Conservation (phyloP, 495 filamentous ascomycete species). For the Aspergillus hancockii region DNA sequence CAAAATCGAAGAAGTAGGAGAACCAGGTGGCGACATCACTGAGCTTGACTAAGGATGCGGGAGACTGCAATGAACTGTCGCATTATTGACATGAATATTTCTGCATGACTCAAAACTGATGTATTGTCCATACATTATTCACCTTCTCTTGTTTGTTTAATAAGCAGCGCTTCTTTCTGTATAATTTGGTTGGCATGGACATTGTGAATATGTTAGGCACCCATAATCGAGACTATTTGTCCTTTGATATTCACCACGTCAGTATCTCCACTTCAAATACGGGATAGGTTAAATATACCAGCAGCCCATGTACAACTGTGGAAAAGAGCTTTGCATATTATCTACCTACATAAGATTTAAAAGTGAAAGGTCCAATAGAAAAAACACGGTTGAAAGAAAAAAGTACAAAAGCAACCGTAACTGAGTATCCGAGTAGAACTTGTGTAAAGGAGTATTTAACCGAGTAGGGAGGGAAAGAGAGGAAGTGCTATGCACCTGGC, state of each 20-base stretch:
- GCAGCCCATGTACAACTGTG: background rate
- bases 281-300: background rate
- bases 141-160: background rate
- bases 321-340: conserved; percentile 19
- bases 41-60: conserved; percentile 40
- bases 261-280: background rate
- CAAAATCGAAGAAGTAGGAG: conserved; percentile 35
- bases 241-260: background rate
- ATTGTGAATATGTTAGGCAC: background rate
- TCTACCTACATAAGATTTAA: conserved; percentile 29
- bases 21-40: conserved; percentile 42
- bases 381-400: conserved; percentile 28
- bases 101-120: background rate
- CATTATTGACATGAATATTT: conserved; percentile 3
- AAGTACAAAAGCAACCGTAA: conserved; percentile 15
- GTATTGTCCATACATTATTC: conserved; percentile 1
- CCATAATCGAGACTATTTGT: background rate
- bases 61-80: conserved; percentile 1
- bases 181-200: background rate
- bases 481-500: conserved; percentile 12
- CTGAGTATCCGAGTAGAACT: conserved; percentile 8
- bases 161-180: background rate
- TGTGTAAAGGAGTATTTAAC: conserved; percentile 7
- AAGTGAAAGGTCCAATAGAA: conserved; percentile 22
- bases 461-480: background rate